Conservation (phyloP, 306 rosid genomes). For the Arachis stenosperma region DNA sequence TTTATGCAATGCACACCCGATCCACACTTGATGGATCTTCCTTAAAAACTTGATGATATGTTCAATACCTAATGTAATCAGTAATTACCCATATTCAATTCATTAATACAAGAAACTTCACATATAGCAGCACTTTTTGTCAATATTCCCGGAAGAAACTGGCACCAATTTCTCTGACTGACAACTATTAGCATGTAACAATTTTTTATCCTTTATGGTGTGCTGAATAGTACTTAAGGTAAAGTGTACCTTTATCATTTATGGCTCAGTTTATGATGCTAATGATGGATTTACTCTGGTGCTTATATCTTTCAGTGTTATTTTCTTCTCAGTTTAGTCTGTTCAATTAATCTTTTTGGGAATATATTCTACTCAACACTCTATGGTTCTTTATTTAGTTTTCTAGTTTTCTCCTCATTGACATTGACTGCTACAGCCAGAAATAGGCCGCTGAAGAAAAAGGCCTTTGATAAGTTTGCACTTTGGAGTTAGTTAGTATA, state of each 20-base stretch:
- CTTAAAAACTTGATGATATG: slow-evolving; percentile 13
- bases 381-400: neutral
- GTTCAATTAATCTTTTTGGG: slow-evolving; percentile 1
- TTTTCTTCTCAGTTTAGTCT: neutral
- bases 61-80: neutral
- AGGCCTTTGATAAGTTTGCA: neutral
- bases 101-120: neutral
- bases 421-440: neutral
- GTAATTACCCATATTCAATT: neutral
- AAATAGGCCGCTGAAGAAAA: neutral
- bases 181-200: neutral
- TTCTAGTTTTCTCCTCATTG: neutral
- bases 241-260: neutral
- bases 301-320: slow-evolving; percentile 9
- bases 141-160: slow-evolving; percentile 4
- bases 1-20: slow-evolving; percentile 30
- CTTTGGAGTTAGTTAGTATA: too few relatives aligned
- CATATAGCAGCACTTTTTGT: neutral
- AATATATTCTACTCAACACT: neutral
- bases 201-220: slow-evolving; percentile 25
- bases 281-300: slow-evolving; percentile 1
- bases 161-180: neutral
- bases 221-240: slow-evolving; percentile 4
- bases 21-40: neutral
- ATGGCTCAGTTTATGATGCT: neutral